Evolutionary conservation across 2,329 filamentous ascomycete genomes (phyloP), one percentile per base, ranked within the genome.

Genomic region (Colletotrichum sp.): DNA sequence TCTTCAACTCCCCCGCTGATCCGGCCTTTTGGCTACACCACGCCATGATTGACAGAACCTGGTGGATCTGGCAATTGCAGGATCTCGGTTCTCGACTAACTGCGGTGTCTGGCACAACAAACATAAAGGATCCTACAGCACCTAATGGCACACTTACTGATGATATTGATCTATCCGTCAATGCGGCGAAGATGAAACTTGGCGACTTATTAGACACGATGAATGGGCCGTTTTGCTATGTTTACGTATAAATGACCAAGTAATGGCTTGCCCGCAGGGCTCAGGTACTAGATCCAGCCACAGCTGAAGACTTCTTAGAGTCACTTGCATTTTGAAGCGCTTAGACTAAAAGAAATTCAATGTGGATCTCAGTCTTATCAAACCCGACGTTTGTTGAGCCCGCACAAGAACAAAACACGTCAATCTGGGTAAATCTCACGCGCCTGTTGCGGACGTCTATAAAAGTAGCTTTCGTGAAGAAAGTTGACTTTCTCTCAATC

Each of bases 191-290:
- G 34, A 66, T 71, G 24, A 77, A 81, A 70, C 85, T 85, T 64
- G 79, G 80, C 70, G 80, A 82, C 28, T 71, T 83, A 10, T 77
- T 84, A 73, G 83, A 80, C 70, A 83, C 83, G 3, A 68, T 62
- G 70, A 28, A 82, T 15, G 70, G 64, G 32, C 62, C 62, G 6
- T 84, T 84, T 66, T 84, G 83, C 60, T 84, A 84, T 65, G 38
- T 84, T 43, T 84, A 82, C 34, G 65, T 65, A 13, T 80, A 70
- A 68, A 64, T 28, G 1, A 9, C 24, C 84, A 60, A 8, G n/a
- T 13, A 5, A 52, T 21, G 9, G 1, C 7, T n/a, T 1, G 0
- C 3, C 18, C 2, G 9, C 9, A 48, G 38, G 6, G 3, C 38
- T 48, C 9, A 12, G 18, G 2, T 12, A 48, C 18, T 12, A 7